phyloP scores from a whole-genome alignment of 1,284 basidiomycete genomes.

The Earliella scabrosa region DNA sequence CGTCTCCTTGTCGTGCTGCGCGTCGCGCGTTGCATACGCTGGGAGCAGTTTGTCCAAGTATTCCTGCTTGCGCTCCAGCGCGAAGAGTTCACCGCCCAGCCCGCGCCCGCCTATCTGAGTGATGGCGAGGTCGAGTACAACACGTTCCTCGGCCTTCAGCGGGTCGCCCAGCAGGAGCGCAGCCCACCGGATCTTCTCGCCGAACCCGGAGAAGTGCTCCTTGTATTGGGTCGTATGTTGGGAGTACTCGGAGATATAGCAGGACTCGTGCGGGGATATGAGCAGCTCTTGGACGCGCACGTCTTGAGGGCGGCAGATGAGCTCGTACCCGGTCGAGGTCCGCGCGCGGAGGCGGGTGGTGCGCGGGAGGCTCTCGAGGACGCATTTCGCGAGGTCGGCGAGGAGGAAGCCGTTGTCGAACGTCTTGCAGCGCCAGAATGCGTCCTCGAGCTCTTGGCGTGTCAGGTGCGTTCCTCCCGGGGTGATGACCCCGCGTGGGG shows the following conservation, averaged over 20 bases:
- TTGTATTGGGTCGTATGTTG: too few species aligned
- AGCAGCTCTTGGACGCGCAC: constrained; percentile 19
- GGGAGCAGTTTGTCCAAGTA: constrained; percentile 25
- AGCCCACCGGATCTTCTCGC: constrained; percentile 17
- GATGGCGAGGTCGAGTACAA: constrained; percentile 25
- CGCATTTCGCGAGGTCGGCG: constrained; percentile 21
- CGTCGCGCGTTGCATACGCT: constrained; percentile 9
- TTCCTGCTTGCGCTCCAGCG: constrained; percentile 22
- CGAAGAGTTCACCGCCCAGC: constrained; percentile 23
- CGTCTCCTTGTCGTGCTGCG: background rate
- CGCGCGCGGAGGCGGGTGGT: constrained; percentile 20
- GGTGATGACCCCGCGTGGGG: constrained; percentile 13
- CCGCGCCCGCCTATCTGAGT: constrained; percentile 28
- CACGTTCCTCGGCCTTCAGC: constrained; percentile 17
- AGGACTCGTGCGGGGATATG: constrained; percentile 21
- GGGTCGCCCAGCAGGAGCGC: constrained; percentile 23
- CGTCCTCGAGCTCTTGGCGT: constrained; percentile 23
- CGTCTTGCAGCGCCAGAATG: constrained; percentile 28
- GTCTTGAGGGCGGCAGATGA: constrained; percentile 19
- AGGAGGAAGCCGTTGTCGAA: constrained; percentile 26
- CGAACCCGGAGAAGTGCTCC: constrained; percentile 24
- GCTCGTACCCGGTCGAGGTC: constrained; percentile 19
- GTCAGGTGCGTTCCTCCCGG: constrained; percentile 8
- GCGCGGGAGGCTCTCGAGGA: constrained; percentile 24
- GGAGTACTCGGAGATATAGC: constrained; percentile 19